Percentiles rank a stretch among this genome's conserved stretches.
Conservation (phyloP, 192 early-diverging fungal genomes). For the Podila horticola region DNA sequence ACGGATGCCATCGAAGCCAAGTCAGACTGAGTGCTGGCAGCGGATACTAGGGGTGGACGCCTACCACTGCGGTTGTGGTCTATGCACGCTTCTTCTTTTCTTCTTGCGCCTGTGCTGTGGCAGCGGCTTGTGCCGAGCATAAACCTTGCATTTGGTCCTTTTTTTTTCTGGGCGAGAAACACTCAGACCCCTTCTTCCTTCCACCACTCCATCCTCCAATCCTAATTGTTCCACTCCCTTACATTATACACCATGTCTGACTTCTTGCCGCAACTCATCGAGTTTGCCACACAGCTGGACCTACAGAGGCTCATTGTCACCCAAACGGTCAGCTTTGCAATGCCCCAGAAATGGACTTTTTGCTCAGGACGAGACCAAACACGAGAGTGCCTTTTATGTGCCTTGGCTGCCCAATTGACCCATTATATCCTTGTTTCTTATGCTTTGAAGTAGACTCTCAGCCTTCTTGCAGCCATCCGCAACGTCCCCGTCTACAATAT, state of each 20-base stretch:
- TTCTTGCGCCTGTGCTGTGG: too few species aligned
- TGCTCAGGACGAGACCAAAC: too few species aligned
- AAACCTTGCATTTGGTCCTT: too few species aligned
- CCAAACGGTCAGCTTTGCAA: slow-evolving; percentile 21
- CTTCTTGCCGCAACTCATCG: slow-evolving; percentile 46
- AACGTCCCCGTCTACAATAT: slow-evolving; percentile 61
- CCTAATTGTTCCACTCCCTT: background rate
- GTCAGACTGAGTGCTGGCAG: too few species aligned
- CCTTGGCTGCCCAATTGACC: background rate
- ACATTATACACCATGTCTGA: slow-evolving; percentile 23
- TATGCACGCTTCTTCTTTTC: too few species aligned
- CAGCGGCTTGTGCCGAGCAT: too few species aligned
- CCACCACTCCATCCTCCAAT: background rate
- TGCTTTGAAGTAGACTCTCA: slow-evolving; percentile 44
- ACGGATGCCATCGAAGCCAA: too few species aligned
- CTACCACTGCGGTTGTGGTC: too few species aligned
- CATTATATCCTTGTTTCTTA: background rate
- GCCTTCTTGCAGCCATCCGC: slow-evolving; percentile 58
- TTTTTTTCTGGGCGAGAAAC: too few species aligned
- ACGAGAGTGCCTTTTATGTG: background rate
- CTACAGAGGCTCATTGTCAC: slow-evolving; percentile 43
- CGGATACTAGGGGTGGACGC: too few species aligned
- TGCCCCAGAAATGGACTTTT: background rate
- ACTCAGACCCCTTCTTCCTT: background rate
- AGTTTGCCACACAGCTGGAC: slow-evolving; percentile 47